A percentile compares a stretch with the other conserved stretches of the same genome.
These are phyloP conservation scores for Teratosphaeria nubilosa DNA, from an alignment of 2,329 filamentous ascomycete genomes.

Conservation along the genomic window DNA sequence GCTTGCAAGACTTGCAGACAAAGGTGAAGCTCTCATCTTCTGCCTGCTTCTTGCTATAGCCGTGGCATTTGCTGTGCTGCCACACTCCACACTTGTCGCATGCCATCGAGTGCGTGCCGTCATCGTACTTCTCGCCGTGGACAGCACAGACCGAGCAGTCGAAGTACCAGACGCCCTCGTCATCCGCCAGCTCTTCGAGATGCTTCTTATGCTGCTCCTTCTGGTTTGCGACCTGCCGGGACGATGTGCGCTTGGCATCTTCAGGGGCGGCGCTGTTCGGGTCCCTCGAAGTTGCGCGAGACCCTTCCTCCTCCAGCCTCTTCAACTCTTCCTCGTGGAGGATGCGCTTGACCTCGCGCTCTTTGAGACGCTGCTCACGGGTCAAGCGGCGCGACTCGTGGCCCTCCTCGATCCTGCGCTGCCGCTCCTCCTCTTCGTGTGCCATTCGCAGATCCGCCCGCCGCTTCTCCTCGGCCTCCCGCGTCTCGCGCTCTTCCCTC, in stretches of 20 bases:
- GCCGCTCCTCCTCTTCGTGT: conserved; percentile 47
- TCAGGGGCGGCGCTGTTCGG: conserved; percentile 46
- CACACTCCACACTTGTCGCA: conserved; percentile 92
- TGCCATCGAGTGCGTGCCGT: conserved; percentile 84
- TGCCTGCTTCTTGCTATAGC: conserved; percentile 66
- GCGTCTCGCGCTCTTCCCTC: conserved; percentile 59
- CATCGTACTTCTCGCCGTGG: conserved; percentile 79
- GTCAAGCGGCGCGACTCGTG: conserved; percentile 72
- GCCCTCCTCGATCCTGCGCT: conserved; percentile 61
- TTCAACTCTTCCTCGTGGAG: conserved; percentile 75
- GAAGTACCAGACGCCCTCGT: conserved; percentile 84
- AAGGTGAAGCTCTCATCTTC: conserved; percentile 83
- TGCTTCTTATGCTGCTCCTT: conserved; percentile 72
- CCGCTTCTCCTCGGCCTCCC: conserved; percentile 59
- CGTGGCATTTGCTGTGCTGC: conserved; percentile 92
- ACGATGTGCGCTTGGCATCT: conserved; percentile 51
- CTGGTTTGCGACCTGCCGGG: conserved; percentile 69
- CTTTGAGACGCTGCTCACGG: conserved; percentile 72
- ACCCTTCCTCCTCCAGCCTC: conserved; percentile 54
- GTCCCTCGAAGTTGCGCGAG: conserved; percentile 19
- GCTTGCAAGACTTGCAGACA: conserved; percentile 68
- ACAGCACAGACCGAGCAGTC: conserved; percentile 83
- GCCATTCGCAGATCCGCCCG: conserved; percentile 55
- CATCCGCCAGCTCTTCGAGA: conserved; percentile 56
- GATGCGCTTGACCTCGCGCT: conserved; percentile 75